phyloP scores from a whole-genome alignment of 768 basidiomycete genomes.

The Boletus eberwhitei region DNA sequence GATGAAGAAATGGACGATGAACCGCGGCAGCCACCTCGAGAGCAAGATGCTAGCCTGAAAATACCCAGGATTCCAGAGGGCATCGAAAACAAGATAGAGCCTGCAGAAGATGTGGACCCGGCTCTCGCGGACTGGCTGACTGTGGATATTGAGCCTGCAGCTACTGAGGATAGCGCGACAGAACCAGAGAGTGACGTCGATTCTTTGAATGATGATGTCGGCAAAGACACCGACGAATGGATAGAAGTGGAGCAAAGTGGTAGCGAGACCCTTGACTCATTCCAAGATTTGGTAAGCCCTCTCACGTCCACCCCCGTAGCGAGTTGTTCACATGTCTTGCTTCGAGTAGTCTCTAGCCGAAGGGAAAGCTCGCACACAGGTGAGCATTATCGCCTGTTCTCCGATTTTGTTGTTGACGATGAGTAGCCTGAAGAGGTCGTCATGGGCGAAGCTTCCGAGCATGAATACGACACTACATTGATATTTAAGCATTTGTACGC shows the following conservation, averaged over 20 bases:
- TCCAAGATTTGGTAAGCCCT: slow-evolving; percentile 8
- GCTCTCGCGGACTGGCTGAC: slow-evolving; percentile 60
- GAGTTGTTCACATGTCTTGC: neutral
- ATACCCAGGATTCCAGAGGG: neutral
- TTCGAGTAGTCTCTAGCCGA: slow-evolving; percentile 10
- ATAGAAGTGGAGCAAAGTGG: slow-evolving; percentile 21
- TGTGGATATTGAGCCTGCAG: slow-evolving; percentile 38
- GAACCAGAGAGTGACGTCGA: slow-evolving; percentile 66
- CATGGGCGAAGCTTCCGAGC: slow-evolving; percentile 76
- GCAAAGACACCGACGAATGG: slow-evolving; percentile 41
- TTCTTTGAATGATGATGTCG: slow-evolving; percentile 62
- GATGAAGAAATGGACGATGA: slow-evolving; percentile 23
- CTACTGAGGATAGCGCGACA: slow-evolving; percentile 35
- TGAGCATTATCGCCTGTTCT: neutral
- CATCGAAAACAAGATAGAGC: slow-evolving; percentile 22
- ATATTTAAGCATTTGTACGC: slow-evolving; percentile 85
- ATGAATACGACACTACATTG: slow-evolving; percentile 72
- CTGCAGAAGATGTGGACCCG: slow-evolving; percentile 42
- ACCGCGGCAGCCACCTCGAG: slow-evolving; percentile 9
- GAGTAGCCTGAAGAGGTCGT: slow-evolving; percentile 34
- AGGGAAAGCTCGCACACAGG: slow-evolving; percentile 3
- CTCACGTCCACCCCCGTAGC: no score
- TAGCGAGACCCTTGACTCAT: slow-evolving; percentile 23
- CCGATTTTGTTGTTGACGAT: neutral
- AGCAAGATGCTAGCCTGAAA: slow-evolving; percentile 13